Base-by-base conservation (phyloP, 1,284 basidiomycete genomes). In the Phenoliferia sp. region DNA sequence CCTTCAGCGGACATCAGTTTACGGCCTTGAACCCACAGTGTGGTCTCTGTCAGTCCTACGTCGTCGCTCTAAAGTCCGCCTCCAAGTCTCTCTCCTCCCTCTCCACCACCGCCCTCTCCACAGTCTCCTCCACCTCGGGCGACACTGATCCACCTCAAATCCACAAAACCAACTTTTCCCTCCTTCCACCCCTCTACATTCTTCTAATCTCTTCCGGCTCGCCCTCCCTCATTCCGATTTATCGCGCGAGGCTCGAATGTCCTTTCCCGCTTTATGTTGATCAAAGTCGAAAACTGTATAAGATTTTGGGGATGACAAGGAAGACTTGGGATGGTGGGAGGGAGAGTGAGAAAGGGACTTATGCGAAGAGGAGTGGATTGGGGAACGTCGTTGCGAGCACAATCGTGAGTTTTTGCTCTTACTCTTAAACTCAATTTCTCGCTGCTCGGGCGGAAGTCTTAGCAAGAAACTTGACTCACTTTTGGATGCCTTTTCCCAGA, bases 191-290 rank as follows among this genome's bases (percentile, higher is more conserved):
- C 0, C 61, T 73, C 17, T 65, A 73, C 56, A 64, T 73, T 36
- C 61, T 73, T n/a, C 63, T 73, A n/a, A 58, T 73, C 58, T 69
- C 69, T 22, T 62, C 61, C 32, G 69, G 67, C 22, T 67, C 67
- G 33, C 56, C 66, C 5, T 22, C 57, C 3, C 52, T 73, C 19
- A 73, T 73, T 35, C 61, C 69, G n/a, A 65, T 56, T 36, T 56
- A 29, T 29, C 54, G 52, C 33, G 10, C 50, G 16, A 31, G 33
- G 15, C 59, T 60, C 1, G 36, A 48, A n/a, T 63, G 52, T 29
- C 62, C 52, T 1, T 73, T 73, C 65, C 71, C 71, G 22, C 57
- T 73, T 3, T 70, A 69, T 52, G 64, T 67, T 33, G 67, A 73
- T 32, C 62, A 55, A 1, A 56, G 34, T 0, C 44, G 71, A 4